These are phyloP conservation scores for Tuctoria greenei DNA, from an alignment of 176 grass and related monocot genomes.

Conservation along the genomic window DNA sequence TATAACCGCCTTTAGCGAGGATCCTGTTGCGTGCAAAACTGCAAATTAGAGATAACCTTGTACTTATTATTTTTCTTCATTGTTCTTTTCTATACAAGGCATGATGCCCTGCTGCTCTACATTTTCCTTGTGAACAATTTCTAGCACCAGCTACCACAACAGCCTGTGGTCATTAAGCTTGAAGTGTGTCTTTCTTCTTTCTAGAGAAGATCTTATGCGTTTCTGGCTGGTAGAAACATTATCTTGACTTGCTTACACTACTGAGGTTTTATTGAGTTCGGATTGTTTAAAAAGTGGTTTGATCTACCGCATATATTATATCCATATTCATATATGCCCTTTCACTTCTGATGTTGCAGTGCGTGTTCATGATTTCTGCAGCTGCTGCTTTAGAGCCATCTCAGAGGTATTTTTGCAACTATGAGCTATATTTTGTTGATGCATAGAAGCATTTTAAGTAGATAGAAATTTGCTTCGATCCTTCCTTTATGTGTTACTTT, in stretches of 20 bases:
- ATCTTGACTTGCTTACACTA: not conserved
- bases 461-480: conserved; percentile 1
- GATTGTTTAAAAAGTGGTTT: not conserved
- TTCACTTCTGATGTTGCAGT: conserved; percentile 47
- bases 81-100: not conserved
- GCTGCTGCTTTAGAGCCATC: conserved; percentile 71
- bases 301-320: not conserved
- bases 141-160: no score
- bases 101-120: not conserved
- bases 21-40: not conserved
- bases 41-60: not conserved
- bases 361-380: conserved; percentile 88
- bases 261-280: not conserved
- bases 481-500: conserved; percentile 28
- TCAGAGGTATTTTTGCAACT: conserved; percentile 61
- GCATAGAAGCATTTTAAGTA: not conserved
- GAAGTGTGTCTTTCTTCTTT: not conserved
- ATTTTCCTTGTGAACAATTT: no score
- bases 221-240: not conserved
- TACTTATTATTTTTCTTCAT: not conserved
- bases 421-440: conserved; percentile 17
- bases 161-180: not conserved
- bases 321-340: not conserved
- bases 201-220: not conserved
- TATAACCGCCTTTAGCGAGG: not conserved